Percentiles rank a stretch among this genome's conserved stretches.
Evolutionary conservation across 1,284 basidiomycete species (phyloP).

Genomic region (Boletus albobrunnescens): DNA sequence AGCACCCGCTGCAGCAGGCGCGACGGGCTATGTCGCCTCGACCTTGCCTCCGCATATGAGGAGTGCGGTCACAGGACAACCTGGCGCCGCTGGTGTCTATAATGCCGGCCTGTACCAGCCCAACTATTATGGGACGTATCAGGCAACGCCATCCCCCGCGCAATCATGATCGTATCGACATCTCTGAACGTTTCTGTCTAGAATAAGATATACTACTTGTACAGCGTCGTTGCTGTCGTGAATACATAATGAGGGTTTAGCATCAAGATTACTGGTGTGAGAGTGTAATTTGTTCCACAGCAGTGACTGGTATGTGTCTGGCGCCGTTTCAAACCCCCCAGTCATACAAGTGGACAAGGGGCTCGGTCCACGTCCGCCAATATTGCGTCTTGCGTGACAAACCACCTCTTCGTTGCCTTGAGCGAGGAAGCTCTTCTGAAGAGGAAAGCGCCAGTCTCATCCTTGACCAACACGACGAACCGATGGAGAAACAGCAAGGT

Average conservation of each 20-base stretch:
- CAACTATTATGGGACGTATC: constrained; percentile 34
- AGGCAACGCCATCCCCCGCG: constrained; percentile 31
- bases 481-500: constrained; percentile 34
- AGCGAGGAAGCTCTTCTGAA: constrained; percentile 35
- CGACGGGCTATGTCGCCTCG: constrained; percentile 32
- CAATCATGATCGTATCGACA: constrained; percentile 21
- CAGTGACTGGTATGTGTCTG: constrained; percentile 10
- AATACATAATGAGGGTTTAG: constrained; percentile 16
- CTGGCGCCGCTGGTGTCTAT: constrained; percentile 19
- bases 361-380: constrained; percentile 14
- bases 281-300: neutral
- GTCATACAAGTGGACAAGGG: neutral
- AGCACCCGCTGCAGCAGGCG: constrained; percentile 12
- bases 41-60: constrained; percentile 42
- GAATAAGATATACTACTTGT: constrained; percentile 18
- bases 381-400: constrained; percentile 41
- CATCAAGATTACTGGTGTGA: neutral
- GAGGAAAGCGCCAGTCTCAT: constrained; percentile 41
- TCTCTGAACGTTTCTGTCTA: constrained; percentile 10
- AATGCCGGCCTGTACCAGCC: constrained; percentile 25
- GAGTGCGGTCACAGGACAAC: constrained; percentile 24
- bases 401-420: constrained; percentile 47
- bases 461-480: constrained; percentile 18
- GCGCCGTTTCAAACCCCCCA: constrained; percentile 9
- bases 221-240: constrained; percentile 13